Percentiles rank a stretch among this genome's conserved stretches.
These are phyloP conservation scores for Trichopus zeylanicus DNA, from an alignment of 116 monocot species.

Conservation along the genomic window DNA sequence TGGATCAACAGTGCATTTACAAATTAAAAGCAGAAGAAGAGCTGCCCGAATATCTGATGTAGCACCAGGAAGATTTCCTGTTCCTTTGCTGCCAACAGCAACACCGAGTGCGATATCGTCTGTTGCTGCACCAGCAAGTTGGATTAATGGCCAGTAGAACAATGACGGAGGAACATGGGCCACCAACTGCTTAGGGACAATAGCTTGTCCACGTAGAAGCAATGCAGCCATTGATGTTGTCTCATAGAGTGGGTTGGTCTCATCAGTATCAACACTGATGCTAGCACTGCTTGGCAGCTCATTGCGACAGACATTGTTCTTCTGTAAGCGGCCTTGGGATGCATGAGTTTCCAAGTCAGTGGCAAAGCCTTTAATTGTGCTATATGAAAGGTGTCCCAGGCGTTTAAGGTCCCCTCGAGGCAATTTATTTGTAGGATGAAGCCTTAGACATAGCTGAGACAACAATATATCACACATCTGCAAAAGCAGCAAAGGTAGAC, in stretches of 20 bases:
- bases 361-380: slow-evolving; percentile 14
- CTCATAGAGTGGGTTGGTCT: slow-evolving; percentile 9
- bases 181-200: slow-evolving; percentile 81
- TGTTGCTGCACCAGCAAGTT: slow-evolving; percentile 92
- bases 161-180: slow-evolving; percentile 71
- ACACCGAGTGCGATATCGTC: slow-evolving; percentile 95
- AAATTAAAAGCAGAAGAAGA: slow-evolving; percentile 73
- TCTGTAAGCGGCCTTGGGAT: slow-evolving; percentile 1
- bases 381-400: slow-evolving; percentile 18
- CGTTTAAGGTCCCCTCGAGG: slow-evolving; percentile 24
- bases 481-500: background rate
- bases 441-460: slow-evolving; percentile 78
- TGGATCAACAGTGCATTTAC: slow-evolving; percentile 79
- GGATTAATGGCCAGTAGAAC: slow-evolving; percentile 90
- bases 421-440: slow-evolving; percentile 30
- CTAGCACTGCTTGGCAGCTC: slow-evolving; percentile 11
- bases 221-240: slow-evolving; percentile 81
- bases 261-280: slow-evolving; percentile 1
- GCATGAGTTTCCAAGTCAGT: slow-evolving; percentile 13
- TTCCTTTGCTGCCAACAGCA: slow-evolving; percentile 91
- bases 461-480: slow-evolving; percentile 97
- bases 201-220: slow-evolving; percentile 73
- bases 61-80: slow-evolving; percentile 81
- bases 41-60: slow-evolving; percentile 95
- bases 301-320: slow-evolving; percentile 17